Conservation (phyloP, 2,329 filamentous ascomycete species). For the Blumeriella jaapii region DNA sequence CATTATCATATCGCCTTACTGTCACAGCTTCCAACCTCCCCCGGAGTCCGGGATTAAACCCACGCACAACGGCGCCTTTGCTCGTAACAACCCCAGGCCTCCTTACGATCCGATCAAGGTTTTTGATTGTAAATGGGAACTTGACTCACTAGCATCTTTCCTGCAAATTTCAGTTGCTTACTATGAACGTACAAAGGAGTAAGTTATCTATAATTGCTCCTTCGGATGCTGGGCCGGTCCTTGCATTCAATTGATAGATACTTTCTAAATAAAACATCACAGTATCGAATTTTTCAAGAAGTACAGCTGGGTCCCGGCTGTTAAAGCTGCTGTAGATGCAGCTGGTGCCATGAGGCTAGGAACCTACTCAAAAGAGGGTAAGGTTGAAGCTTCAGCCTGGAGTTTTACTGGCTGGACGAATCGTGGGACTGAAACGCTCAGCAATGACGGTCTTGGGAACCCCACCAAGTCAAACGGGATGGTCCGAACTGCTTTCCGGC, state of each 20-base stretch:
- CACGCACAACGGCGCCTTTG: constrained; percentile 45
- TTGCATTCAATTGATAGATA: too few species aligned
- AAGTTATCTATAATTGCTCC: not conserved
- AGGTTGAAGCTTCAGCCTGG: constrained; percentile 50
- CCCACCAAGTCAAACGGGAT: constrained; percentile 69
- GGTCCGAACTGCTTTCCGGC: constrained; percentile 77
- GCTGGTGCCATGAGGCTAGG: constrained; percentile 60
- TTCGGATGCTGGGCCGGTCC: not conserved
- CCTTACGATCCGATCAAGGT: constrained; percentile 57
- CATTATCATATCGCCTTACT: constrained; percentile 64
- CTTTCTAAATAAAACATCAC: too few species aligned
- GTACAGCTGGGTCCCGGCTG: constrained; percentile 58
- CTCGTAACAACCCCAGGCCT: constrained; percentile 53
- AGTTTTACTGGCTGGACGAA: constrained; percentile 66
- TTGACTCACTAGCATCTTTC: constrained; percentile 83
- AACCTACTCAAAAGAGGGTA: constrained; percentile 55
- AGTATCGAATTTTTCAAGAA: constrained; percentile 60
- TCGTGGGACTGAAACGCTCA: constrained; percentile 69
- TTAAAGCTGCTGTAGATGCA: constrained; percentile 57
- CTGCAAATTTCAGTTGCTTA: constrained; percentile 72
- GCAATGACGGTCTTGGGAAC: constrained; percentile 65
- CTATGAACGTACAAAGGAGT: constrained; percentile 49
- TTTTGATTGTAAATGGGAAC: constrained; percentile 94
- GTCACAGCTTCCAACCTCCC: constrained; percentile 83
- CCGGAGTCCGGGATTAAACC: constrained; percentile 56